Evolutionary conservation across 164 flowering plant genomes (phyloP).

Genomic region (Vitis labrusca): DNA sequence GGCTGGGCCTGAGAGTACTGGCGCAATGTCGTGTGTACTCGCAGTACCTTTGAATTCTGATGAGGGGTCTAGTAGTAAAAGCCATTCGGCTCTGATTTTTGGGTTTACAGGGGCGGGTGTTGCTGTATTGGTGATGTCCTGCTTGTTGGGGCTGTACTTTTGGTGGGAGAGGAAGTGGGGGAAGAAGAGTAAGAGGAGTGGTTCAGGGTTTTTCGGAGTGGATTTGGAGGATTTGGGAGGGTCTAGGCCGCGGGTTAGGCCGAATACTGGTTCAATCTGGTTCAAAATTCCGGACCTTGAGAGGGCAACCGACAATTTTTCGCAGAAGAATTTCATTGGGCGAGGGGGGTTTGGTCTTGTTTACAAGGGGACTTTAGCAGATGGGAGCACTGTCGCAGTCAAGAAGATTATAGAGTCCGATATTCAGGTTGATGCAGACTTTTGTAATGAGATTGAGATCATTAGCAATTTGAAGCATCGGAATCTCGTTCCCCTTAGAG

Average conservation of each 20-base stretch:
- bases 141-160: conserved; percentile 35
- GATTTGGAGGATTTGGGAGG: conserved; percentile 30
- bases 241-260: conserved; percentile 40
- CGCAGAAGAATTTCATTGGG: conserved; percentile 61
- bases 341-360: conserved; percentile 71
- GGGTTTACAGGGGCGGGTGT: conserved; percentile 51
- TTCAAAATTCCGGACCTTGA: conserved; percentile 62
- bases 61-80: conserved; percentile 5
- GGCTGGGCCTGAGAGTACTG: conserved; percentile 56
- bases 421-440: conserved; percentile 58
- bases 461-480: conserved; percentile 69
- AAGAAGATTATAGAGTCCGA: conserved; percentile 64
- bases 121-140: conserved; percentile 32
- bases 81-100: conserved; percentile 25
- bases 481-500: conserved; percentile 68
- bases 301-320: conserved; percentile 61
- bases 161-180: conserved; percentile 35
- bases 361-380: conserved; percentile 56
- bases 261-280: conserved; percentile 64
- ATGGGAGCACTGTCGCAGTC: conserved; percentile 66
- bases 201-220: conserved; percentile 6
- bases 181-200: conserved; percentile 10
- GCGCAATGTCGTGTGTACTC: conserved; percentile 53
- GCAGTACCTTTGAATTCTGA: conserved; percentile 25
- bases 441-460: conserved; percentile 75